These are phyloP conservation scores for Microglena sp. DNA, from an alignment of 139 green algal genomes.

Conservation along the genomic window DNA sequence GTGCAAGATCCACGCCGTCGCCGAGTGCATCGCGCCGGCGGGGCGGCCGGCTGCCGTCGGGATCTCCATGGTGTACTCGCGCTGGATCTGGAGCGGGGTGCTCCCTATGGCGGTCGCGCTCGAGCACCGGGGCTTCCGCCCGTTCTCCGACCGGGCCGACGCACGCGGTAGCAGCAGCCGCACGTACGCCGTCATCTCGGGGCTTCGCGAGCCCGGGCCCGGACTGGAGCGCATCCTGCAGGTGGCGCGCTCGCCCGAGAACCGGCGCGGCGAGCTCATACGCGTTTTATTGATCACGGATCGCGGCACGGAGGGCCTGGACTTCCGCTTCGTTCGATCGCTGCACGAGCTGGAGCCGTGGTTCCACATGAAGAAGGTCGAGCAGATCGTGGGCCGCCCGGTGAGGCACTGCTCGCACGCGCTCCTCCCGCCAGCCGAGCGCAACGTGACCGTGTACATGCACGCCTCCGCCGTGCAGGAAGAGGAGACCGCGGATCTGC, in stretches of 20 bases:
- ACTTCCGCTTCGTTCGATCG: slow-evolving; percentile 8
- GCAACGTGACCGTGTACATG: slow-evolving; percentile 17
- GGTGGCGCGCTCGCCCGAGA: too few species aligned
- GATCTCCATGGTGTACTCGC: slow-evolving; percentile 5
- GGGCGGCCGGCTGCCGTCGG: too few species aligned
- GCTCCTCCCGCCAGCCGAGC: neutral
- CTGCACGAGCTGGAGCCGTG: slow-evolving; percentile 21
- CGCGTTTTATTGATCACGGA: slow-evolving; percentile 8
- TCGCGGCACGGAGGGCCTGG: slow-evolving; percentile 10
- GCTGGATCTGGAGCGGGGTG: neutral
- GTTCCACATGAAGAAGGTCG: slow-evolving; percentile 12
- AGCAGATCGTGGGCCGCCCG: slow-evolving; percentile 14
- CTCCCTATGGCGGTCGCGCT: slow-evolving; percentile 11
- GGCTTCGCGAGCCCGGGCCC: too few species aligned
- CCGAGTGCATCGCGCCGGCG: too few species aligned
- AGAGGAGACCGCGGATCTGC: slow-evolving; percentile 8
- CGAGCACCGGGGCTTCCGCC: slow-evolving; percentile 1
- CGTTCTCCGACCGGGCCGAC: too few species aligned
- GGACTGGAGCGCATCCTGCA: too few species aligned
- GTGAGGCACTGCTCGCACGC: slow-evolving; percentile 13
- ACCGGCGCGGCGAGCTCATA: neutral
- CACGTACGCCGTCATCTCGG: slow-evolving; percentile 9
- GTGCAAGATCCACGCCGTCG: too few species aligned
- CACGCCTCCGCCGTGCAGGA: neutral
- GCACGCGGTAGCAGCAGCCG: too few species aligned